Conservation (phyloP, 495 filamentous ascomycete species). For the Astrothelium macrocarpum region DNA sequence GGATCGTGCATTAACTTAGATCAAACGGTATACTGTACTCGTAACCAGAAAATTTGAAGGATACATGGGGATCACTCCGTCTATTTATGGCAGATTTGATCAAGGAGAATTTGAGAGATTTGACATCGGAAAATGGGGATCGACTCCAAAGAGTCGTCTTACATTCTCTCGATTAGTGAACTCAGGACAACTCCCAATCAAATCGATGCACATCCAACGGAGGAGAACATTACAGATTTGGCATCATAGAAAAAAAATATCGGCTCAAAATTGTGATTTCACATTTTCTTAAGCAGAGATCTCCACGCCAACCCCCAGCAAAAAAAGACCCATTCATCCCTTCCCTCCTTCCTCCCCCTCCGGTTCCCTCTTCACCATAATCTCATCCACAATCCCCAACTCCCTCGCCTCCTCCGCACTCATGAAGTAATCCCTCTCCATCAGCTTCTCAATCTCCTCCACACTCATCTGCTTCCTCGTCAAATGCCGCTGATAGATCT, state of each 20-base stretch:
- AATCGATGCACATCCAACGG: no score
- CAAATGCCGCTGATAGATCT: conserved; percentile 79
- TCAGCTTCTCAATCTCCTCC: conserved; percentile 80
- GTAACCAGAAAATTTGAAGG: neutral
- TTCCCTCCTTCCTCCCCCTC: conserved; percentile 22
- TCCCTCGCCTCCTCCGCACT: conserved; percentile 79
- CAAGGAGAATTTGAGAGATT: no score
- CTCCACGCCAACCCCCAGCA: neutral
- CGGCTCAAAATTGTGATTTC: neutral
- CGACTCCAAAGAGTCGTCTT: no score
- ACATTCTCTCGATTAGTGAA: no score
- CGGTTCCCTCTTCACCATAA: conserved; percentile 51
- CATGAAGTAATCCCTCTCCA: conserved; percentile 96
- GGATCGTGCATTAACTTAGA: neutral
- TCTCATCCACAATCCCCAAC: conserved; percentile 84
- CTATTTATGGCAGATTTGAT: no score
- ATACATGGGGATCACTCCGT: neutral
- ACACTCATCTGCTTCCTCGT: conserved; percentile 64
- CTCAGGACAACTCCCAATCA: no score
- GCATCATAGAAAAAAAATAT: no score
- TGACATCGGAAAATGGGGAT: no score
- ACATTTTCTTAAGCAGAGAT: neutral
- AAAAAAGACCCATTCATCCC: neutral
- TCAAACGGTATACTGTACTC: neutral
- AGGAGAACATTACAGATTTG: no score